Base-by-base conservation (phyloP, 345 rosid genomes). In the Brassica cretica region DNA sequence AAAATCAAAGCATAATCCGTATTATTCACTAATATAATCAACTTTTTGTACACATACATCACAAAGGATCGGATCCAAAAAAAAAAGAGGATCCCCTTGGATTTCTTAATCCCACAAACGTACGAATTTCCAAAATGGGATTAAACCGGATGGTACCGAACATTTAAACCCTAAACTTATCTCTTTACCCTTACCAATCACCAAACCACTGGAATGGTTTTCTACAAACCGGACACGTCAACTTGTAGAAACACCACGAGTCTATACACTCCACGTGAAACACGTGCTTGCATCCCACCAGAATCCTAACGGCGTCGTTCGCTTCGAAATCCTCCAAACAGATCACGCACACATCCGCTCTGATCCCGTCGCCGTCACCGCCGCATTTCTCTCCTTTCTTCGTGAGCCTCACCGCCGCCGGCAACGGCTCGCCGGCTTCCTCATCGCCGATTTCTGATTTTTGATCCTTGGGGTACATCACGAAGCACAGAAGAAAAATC, bases 181-280 rank as follows among this genome's bases (percentile, higher is more conserved):
- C 30, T 15, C 58, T 2, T 6, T 3, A 6, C 29, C 25, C 53
- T 55, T 71, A 78, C 51, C 71, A 74, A n/a, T 55, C 76, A 53
- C 63, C 30, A 12, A 81, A 81, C 80, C 79, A 76, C 53, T 67
- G 77, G 18, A 81, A 81, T 32, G 84, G 77, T 1, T 80, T 73
- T 72, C 84, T 72, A 15, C 83, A 81, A 59, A 81, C 10, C 12
- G 83, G 83, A 76, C 83, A 81, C 64, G 80, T 70, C 70, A 71
- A 67, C 71, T 75, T 76, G 72, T 76, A 76, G 6, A 66, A 76
- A 81, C 80, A 81, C 83, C 80, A 81, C 0, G 77, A 81, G 12
- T 76, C 83, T 65, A 81, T 81, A 76, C 83, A 81, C 27, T 49
- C 12, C 73, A 76, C 74, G 74, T 76, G 83, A 5, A 80, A 80